Conservation (phyloP, 2,329 filamentous ascomycete genomes). For the Penicillium sp. region DNA sequence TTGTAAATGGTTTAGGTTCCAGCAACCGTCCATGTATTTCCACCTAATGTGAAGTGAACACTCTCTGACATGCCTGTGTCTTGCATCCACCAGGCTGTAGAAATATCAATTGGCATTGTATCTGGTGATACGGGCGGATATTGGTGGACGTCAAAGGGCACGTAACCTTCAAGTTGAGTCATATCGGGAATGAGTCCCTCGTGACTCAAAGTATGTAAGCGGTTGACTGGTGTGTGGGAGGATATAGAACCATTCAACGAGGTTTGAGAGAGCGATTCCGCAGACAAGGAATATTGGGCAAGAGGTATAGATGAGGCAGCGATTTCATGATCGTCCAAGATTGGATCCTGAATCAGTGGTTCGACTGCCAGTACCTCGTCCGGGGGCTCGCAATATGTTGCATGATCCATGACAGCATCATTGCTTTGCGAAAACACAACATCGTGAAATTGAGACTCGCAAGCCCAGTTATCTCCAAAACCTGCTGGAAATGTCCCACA, state of each 20-base stretch:
- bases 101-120: not conserved
- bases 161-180: not conserved
- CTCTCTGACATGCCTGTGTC: not conserved
- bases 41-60: not conserved
- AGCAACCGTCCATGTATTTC: not conserved
- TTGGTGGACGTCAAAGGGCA: not conserved
- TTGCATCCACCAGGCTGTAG: not conserved
- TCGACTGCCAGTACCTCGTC: not conserved
- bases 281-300: not conserved
- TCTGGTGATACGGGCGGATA: not conserved
- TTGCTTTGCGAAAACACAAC: not conserved
- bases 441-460: not conserved
- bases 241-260: not conserved
- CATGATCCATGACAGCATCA: not conserved
- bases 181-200: not conserved
- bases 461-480: not conserved
- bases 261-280: not conserved
- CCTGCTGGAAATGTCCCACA: constrained; percentile 1
- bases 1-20: not conserved
- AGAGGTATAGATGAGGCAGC: not conserved
- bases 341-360: not conserved
- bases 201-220: not conserved
- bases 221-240: not conserved
- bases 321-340: not conserved
- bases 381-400: not conserved